A percentile compares a stretch with the other conserved stretches of the same genome.
Conservation (phyloP, 768 basidiomycete species). For the Pisolithus microcarpus region DNA sequence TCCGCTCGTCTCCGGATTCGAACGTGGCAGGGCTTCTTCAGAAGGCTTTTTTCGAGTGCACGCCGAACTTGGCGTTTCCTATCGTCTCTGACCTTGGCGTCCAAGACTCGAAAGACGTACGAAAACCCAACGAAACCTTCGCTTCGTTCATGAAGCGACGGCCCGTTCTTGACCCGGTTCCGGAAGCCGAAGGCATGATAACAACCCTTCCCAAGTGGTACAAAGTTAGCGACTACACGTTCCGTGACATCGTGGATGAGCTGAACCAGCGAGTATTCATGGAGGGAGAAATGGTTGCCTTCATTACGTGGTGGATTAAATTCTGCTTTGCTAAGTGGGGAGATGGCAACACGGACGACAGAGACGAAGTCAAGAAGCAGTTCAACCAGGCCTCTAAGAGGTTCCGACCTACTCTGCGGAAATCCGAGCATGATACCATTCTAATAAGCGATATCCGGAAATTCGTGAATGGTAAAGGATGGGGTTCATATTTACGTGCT, state of each 20-base stretch:
- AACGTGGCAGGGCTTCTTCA: constrained; percentile 65
- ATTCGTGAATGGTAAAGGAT: constrained; percentile 55
- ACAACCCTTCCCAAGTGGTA: constrained; percentile 50
- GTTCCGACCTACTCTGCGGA: constrained; percentile 2
- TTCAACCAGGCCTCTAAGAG: neutral
- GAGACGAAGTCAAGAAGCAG: constrained; percentile 28
- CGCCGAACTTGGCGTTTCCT: constrained; percentile 43
- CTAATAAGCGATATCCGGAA: constrained; percentile 56
- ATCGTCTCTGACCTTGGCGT: constrained; percentile 76
- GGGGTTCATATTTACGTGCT: constrained; percentile 47
- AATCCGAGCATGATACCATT: constrained; percentile 30
- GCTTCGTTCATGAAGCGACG: constrained; percentile 65
- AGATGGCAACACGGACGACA: constrained; percentile 9
- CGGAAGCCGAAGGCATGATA: constrained; percentile 45
- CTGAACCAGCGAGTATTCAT: constrained; percentile 56
- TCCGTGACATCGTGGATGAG: constrained; percentile 73
- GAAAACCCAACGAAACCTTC: constrained; percentile 62
- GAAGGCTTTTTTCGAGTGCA: constrained; percentile 67
- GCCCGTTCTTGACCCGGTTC: constrained; percentile 46
- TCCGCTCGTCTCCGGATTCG: constrained; percentile 69
- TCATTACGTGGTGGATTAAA: constrained; percentile 75
- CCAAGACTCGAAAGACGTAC: constrained; percentile 55
- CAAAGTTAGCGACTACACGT: constrained; percentile 63
- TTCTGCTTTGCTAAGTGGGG: constrained; percentile 8
- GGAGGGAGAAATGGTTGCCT: constrained; percentile 67